Base-by-base conservation (phyloP, 352 stramenopile genomes). In the Pythium periplocum region DNA sequence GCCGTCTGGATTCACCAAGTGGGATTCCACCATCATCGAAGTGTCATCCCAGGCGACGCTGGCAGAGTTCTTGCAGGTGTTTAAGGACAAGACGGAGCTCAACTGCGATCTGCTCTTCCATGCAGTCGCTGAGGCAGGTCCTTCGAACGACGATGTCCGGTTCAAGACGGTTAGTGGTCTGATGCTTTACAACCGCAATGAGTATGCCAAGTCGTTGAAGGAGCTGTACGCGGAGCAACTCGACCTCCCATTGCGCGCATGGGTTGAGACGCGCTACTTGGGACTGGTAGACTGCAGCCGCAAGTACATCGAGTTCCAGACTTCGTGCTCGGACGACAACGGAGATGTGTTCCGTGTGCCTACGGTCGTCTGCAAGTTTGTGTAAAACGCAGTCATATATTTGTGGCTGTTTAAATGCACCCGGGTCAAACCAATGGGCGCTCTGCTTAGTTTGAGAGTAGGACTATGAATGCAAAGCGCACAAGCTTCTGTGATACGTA, bases 1-100 rank as follows among this genome's bases (percentile, higher is more conserved):
- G 48, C 83, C 83, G 4, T 32, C 83, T 55, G 81, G 81, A 12
- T 97, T 96, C 61, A 97, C 88, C 2, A 97, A 97, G 68, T 97
- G 90, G 90, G 90, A 97, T 69, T 94, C 81, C 47, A 93, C 83
- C 17, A 17, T 89, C 7, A 73, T 93, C 40, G 72, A 87, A 53
- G 57, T 93, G 4, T 75, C 76, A n/a, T 79, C 71, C 4, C 41
- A 82, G 17, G 76, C 78, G 26, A 90, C 81, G 30, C 56, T 91
- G n/a, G 59, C 68, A 31, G 77, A 88, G 10, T 91, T 93, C 34
- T 55, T 93, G 35, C 45, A 64, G 17, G 55, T 70, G 42, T 90
- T 93, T 55, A 85, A 86, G 60, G 62, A 75, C 10, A 68, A 78
- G 37, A 91, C 82, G 2, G 75, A 80, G 56, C 68, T 93, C 38